These are phyloP conservation scores for Xenoacremonium recifei DNA, from an alignment of 2,329 filamentous ascomycete species.

Conservation along the genomic window DNA sequence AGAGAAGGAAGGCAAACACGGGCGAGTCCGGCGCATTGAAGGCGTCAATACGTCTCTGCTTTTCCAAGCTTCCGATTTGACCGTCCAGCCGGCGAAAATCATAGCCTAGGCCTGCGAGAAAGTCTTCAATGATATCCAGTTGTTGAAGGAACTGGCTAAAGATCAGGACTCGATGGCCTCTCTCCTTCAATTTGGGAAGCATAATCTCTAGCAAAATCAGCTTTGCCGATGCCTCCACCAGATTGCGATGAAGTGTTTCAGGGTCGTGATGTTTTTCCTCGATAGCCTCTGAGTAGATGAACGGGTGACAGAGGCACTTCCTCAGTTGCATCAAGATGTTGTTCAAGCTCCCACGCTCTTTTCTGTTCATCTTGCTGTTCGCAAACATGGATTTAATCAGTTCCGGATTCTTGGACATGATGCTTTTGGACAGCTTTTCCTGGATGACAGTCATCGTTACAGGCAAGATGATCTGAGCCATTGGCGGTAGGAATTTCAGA, in stretches of 20 bases:
- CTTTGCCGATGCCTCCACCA: conserved; percentile 90
- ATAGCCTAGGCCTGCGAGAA: conserved; percentile 73
- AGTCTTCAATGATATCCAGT: conserved; percentile 89
- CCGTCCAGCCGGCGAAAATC: conserved; percentile 82
- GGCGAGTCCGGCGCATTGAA: conserved; percentile 84
- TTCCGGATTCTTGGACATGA: conserved; percentile 85
- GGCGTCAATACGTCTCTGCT: conserved; percentile 90
- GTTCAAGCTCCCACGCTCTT: conserved; percentile 78
- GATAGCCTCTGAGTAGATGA: conserved; percentile 86
- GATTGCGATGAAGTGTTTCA: conserved; percentile 68
- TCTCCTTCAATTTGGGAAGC: conserved; percentile 80
- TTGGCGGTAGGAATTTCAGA: conserved; percentile 85
- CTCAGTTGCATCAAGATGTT: conserved; percentile 95
- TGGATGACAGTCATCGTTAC: conserved; percentile 95
- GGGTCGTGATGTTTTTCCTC: conserved; percentile 73
- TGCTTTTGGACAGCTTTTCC: conserved; percentile 91
- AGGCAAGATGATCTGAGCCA: conserved; percentile 92
- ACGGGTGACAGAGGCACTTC: conserved; percentile 94
- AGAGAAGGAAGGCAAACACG: conserved; percentile 88
- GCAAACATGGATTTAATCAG: conserved; percentile 86
- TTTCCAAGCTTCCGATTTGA: conserved; percentile 74
- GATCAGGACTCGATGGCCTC: conserved; percentile 86
- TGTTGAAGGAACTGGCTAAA: conserved; percentile 95
- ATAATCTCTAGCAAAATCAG: conserved; percentile 80
- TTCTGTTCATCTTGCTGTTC: conserved; percentile 61